phyloP scores from a whole-genome alignment of 352 stramenopile genomes.

The Globisporangium emineosum region DNA sequence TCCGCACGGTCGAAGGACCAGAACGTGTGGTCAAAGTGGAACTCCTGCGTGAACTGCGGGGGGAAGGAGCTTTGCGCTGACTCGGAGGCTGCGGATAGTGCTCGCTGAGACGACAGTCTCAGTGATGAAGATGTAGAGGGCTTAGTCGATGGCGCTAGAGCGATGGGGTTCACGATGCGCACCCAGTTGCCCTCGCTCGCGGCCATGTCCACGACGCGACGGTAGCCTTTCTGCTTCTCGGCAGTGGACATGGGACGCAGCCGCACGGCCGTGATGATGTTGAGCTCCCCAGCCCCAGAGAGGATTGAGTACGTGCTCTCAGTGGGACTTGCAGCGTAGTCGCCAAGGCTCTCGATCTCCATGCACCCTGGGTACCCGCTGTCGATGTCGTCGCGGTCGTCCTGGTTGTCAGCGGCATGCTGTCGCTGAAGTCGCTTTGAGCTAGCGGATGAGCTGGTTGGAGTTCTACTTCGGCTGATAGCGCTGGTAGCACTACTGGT shows the following conservation, averaged over 20 bases:
- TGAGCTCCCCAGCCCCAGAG: constrained; percentile 19
- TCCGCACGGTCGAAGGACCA: constrained; percentile 59
- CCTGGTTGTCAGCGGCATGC: not conserved
- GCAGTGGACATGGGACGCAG: constrained; percentile 65
- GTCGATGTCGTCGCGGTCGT: constrained; percentile 11
- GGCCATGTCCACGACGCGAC: constrained; percentile 58
- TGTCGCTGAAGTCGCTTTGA: not conserved
- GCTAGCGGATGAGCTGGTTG: not conserved
- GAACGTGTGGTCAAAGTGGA: constrained; percentile 67
- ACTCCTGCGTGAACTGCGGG: constrained; percentile 68
- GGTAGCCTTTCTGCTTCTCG: constrained; percentile 59
- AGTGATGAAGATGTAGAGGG: not conserved
- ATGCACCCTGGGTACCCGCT: constrained; percentile 12
- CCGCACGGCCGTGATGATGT: constrained; percentile 69
- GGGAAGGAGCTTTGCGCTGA: constrained; percentile 18
- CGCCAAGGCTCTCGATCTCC: constrained; percentile 16
- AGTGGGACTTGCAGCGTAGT: constrained; percentile 10
- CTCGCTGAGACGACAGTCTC: constrained; percentile 4
- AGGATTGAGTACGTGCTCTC: constrained; percentile 17
- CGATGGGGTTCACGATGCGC: constrained; percentile 56
- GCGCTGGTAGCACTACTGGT: not conserved
- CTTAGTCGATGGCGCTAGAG: constrained; percentile 22
- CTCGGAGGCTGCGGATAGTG: not conserved
- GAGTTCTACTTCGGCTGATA: not conserved
- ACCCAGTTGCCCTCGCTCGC: constrained; percentile 37